A percentile compares a stretch with the other conserved stretches of the same genome.
These are phyloP conservation scores for Scedosporium apiospermum DNA, from an alignment of 2,329 filamentous ascomycete species.

Conservation along the genomic window DNA sequence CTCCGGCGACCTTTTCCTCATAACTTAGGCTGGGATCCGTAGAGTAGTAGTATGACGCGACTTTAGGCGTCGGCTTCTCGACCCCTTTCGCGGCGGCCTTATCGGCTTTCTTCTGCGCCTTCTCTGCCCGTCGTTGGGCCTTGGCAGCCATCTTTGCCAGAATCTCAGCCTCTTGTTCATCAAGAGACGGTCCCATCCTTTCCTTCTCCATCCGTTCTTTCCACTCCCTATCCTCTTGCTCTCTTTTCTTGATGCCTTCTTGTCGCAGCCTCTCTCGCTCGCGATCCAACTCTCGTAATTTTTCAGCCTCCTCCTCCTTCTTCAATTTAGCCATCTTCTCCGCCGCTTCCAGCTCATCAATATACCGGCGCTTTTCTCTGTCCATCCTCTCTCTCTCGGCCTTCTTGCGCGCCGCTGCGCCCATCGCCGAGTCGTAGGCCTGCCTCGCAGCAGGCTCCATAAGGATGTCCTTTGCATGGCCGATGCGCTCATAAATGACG, in stretches of 20 bases:
- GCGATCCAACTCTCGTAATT: slow-evolving; percentile 26
- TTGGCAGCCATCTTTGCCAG: slow-evolving; percentile 28
- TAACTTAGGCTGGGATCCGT: slow-evolving; percentile 10
- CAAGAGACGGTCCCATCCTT: slow-evolving; percentile 22
- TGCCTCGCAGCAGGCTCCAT: slow-evolving; percentile 59
- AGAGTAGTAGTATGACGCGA: slow-evolving; percentile 9
- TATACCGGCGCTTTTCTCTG: slow-evolving; percentile 63
- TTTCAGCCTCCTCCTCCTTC: slow-evolving; percentile 35
- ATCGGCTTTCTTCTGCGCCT: slow-evolving; percentile 21
- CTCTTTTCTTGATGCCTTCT: slow-evolving; percentile 21
- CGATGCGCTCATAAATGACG: slow-evolving; percentile 75
- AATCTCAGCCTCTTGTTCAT: slow-evolving; percentile 15
- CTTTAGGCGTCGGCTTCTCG: slow-evolving; percentile 7
- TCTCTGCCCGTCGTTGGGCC: slow-evolving; percentile 25
- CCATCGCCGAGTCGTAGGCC: slow-evolving; percentile 69
- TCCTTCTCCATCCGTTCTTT: slow-evolving; percentile 15
- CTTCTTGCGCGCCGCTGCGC: slow-evolving; percentile 60
- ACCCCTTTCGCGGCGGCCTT: slow-evolving; percentile 4
- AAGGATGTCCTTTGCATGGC: slow-evolving; percentile 79
- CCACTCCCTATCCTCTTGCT: slow-evolving; percentile 19
- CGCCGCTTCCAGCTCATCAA: slow-evolving; percentile 74
- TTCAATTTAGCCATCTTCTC: slow-evolving; percentile 58
- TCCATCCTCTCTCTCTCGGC: slow-evolving; percentile 66
- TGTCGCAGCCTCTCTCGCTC: slow-evolving; percentile 22
- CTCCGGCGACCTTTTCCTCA: slow-evolving; percentile 11